Evolutionary conservation across 176 grass and related monocot genomes (phyloP).

Genomic region (Avena sativa): DNA sequence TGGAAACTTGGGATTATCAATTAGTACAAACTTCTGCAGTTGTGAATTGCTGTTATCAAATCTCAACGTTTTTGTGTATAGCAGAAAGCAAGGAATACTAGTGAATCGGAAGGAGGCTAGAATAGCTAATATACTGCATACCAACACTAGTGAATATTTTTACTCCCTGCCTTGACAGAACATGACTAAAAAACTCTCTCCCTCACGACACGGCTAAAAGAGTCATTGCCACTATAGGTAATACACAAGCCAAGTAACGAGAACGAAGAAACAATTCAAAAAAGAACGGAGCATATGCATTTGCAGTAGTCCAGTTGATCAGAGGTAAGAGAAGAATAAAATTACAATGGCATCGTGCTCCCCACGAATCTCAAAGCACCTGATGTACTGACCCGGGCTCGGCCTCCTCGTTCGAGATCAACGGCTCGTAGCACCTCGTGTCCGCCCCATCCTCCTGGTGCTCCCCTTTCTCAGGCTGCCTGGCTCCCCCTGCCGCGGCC

Average conservation of each 20-base stretch:
- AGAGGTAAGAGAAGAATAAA: conserved; percentile 10
- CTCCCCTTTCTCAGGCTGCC: conserved; percentile 49
- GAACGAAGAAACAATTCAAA: neutral
- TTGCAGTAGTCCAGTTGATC: conserved; percentile 33
- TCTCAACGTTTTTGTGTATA: too few species aligned
- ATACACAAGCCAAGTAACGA: neutral
- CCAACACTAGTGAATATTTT: too few species aligned
- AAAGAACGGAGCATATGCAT: conserved; percentile 24
- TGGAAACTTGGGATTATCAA: too few species aligned
- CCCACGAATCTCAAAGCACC: conserved; percentile 46
- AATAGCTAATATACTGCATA: too few species aligned
- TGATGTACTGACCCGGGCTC: neutral
- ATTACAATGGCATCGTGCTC: conserved; percentile 13
- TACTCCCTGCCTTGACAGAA: too few species aligned
- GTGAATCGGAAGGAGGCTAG: too few species aligned
- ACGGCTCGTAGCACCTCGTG: conserved; percentile 47
- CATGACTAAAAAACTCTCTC: too few species aligned
- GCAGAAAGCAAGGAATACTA: too few species aligned
- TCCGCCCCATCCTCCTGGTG: conserved; percentile 30
- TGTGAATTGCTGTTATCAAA: too few species aligned
- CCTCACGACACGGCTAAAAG: neutral
- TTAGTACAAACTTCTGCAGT: too few species aligned
- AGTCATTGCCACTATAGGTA: neutral
- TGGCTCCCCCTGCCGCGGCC: conserved; percentile 34
- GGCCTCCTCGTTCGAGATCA: conserved; percentile 51